Conservation (phyloP, 257 asterid genomes). For the Primulina eburnea region DNA sequence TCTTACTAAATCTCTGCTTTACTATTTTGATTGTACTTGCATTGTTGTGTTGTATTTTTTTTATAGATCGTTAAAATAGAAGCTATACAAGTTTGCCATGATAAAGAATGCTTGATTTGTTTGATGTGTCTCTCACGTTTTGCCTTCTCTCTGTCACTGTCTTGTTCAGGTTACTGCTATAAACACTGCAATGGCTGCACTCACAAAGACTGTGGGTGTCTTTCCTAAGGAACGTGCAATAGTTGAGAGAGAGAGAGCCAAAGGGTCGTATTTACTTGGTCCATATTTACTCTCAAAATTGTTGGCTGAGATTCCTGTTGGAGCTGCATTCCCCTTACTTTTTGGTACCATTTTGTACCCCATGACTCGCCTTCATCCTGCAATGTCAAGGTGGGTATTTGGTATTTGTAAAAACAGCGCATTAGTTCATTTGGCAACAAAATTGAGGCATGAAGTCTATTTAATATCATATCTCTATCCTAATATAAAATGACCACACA, state of each 20-base stretch:
- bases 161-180: slow-evolving; percentile 85
- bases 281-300: slow-evolving; percentile 91
- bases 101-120: slow-evolving; percentile 11
- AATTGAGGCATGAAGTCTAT: background rate
- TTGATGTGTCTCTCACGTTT: slow-evolving; percentile 19
- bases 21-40: background rate
- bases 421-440: background rate
- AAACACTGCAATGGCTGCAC: slow-evolving; percentile 99
- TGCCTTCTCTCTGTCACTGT: slow-evolving; percentile 14
- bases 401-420: slow-evolving; percentile 5
- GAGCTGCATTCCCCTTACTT: slow-evolving; percentile 94
- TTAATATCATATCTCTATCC: background rate
- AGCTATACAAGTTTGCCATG: background rate
- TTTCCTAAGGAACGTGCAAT: slow-evolving; percentile 97
- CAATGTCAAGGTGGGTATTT: slow-evolving; percentile 69
- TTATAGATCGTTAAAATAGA: background rate
- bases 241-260: slow-evolving; percentile 90
- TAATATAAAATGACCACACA: background rate
- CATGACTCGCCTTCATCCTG: slow-evolving; percentile 89
- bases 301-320: slow-evolving; percentile 89
- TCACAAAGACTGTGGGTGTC: slow-evolving; percentile 93
- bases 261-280: slow-evolving; percentile 81
- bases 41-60: background rate
- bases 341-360: slow-evolving; percentile 91
- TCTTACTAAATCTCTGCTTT: background rate